Evolutionary conservation across 176 grass and related monocot genomes (phyloP).

Genomic region (Elaeis guineensis): DNA sequence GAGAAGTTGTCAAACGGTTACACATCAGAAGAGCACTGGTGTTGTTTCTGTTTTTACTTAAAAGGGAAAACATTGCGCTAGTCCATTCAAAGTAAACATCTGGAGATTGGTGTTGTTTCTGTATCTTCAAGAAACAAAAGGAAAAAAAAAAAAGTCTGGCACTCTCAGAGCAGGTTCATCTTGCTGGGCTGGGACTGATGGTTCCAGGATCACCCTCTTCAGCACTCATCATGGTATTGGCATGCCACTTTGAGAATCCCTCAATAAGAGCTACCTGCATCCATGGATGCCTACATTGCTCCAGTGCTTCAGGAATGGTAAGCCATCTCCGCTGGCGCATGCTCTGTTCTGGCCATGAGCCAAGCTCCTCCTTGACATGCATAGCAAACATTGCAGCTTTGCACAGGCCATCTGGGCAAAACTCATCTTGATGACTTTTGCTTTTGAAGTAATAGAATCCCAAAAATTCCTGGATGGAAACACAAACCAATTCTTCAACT

Average conservation of each 20-base stretch:
- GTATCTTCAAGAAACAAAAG: too few relatives aligned
- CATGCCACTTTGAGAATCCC: slow-evolving; percentile 65
- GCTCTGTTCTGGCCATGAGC: slow-evolving; percentile 89
- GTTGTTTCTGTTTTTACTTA: too few relatives aligned
- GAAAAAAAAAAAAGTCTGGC: too few relatives aligned
- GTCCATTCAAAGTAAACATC: too few relatives aligned
- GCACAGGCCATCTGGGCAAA: slow-evolving; percentile 86
- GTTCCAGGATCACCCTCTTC: not conserved
- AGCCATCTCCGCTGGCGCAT: slow-evolving; percentile 73
- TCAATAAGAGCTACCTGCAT: slow-evolving; percentile 76
- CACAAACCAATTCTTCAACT: not conserved
- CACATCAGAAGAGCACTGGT: too few relatives aligned
- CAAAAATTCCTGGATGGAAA: slow-evolving; percentile 51
- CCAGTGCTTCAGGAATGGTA: slow-evolving; percentile 51
- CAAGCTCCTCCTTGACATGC: slow-evolving; percentile 74
- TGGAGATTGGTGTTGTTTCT: too few relatives aligned
- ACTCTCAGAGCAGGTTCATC: too few relatives aligned
- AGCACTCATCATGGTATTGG: not conserved
- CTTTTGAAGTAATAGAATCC: slow-evolving; percentile 89
- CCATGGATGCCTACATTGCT: slow-evolving; percentile 74
- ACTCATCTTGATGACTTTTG: slow-evolving; percentile 90
- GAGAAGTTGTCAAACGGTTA: too few relatives aligned
- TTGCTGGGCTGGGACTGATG: too few relatives aligned
- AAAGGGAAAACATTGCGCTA: too few relatives aligned
- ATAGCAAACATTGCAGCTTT: slow-evolving; percentile 86